Percentiles rank a stretch among this genome's conserved stretches.
These are phyloP conservation scores for Trichophyton verrucosum DNA, from an alignment of 2,329 filamentous ascomycete genomes.

Conservation along the genomic window DNA sequence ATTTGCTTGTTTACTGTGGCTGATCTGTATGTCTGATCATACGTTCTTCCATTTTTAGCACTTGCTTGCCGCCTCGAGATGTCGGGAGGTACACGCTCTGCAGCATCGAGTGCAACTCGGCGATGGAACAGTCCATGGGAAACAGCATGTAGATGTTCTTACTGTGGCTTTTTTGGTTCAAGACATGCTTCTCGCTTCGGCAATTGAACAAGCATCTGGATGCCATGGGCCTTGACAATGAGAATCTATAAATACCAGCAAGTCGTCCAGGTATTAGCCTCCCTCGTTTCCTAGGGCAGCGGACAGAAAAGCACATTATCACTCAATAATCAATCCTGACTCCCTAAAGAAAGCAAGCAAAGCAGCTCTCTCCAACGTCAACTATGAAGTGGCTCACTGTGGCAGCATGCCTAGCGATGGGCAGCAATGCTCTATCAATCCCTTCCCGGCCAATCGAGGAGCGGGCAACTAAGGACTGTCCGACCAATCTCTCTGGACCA, in stretches of 20 bases:
- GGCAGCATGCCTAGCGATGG: conserved; percentile 6
- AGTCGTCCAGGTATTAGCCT: neutral
- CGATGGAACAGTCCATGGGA: conserved; percentile 2
- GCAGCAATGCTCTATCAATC: conserved; percentile 8
- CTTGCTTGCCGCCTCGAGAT: neutral
- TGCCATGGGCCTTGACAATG: neutral
- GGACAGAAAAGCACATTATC: neutral
- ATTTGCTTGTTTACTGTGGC: neutral
- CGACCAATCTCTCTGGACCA: conserved; percentile 33
- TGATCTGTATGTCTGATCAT: neutral
- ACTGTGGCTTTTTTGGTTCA: neutral
- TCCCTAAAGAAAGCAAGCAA: neutral
- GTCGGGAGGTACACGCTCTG: neutral
- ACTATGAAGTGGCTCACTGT: conserved; percentile 10
- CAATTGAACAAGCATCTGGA: neutral
- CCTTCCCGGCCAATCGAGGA: neutral
- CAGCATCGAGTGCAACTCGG: neutral
- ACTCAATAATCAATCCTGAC: too few relatives aligned
- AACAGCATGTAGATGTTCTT: neutral
- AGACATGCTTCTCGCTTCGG: neutral
- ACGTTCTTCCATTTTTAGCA: neutral
- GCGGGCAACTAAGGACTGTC: conserved; percentile 26
- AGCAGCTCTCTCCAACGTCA: neutral
- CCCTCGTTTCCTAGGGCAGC: neutral
- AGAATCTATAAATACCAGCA: neutral